phyloP scores from a whole-genome alignment of 805 yeast species.

The Saturnispora halmiae region DNA sequence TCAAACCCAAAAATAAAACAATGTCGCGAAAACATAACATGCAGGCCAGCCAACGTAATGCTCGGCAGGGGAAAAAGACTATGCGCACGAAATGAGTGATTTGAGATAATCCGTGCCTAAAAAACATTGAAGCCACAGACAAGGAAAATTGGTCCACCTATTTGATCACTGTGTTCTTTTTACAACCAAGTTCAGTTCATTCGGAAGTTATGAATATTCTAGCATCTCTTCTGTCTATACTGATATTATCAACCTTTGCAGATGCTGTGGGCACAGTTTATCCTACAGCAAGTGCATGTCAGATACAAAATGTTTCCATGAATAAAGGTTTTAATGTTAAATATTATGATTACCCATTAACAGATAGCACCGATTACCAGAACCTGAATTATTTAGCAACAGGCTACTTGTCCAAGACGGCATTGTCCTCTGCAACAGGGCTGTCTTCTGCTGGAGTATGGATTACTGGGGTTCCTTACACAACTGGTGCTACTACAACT shows the following conservation, averaged over 20 bases:
- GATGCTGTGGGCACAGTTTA: not conserved
- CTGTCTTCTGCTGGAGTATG: not conserved
- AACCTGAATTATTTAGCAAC: not conserved
- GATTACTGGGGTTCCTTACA: not conserved
- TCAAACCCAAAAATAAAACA: too few relatives aligned
- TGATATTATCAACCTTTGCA: not conserved
- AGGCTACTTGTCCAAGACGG: not conserved
- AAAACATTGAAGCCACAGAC: too few relatives aligned
- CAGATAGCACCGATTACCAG: not conserved
- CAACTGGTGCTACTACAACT: not conserved
- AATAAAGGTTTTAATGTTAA: not conserved
- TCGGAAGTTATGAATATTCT: too few relatives aligned
- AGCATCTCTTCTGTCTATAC: too few relatives aligned
- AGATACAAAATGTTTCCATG: not conserved
- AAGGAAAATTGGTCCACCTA: too few relatives aligned
- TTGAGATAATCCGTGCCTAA: too few relatives aligned
- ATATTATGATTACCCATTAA: not conserved
- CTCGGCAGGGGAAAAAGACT: too few relatives aligned
- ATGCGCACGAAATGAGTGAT: too few relatives aligned
- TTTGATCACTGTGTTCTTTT: too few relatives aligned
- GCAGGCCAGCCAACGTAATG: too few relatives aligned
- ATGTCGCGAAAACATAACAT: too few relatives aligned
- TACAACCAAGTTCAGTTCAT: too few relatives aligned
- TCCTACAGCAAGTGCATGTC: conserved; percentile 1
- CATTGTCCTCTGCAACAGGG: not conserved